Base-by-base conservation (phyloP, 2,329 filamentous ascomycete genomes). In the Apiospora malaysiana region DNA sequence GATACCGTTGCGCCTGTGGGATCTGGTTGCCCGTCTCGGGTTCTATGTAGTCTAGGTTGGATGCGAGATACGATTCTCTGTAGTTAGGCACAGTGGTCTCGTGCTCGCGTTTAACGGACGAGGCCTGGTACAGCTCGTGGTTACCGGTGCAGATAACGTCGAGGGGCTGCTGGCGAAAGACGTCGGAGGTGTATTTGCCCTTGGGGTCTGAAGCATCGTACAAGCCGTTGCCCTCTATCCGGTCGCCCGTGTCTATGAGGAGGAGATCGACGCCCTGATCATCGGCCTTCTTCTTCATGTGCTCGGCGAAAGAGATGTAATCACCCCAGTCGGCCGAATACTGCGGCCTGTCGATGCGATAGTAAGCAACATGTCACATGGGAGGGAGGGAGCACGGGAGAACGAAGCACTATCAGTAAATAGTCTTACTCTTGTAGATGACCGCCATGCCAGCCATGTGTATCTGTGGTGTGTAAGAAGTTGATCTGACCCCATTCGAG, bases 301-400 rank as follows among this genome's bases (percentile, higher is more conserved):
- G 94, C 46, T 92, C 86, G 45, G 94, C 90, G 79, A 99, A 98
- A 8, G 95, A 98, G 77, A 98, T 88, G 82, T 98, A 99, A 83
- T 99, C 96, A 71, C 96, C 96, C 94, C 96, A 98, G 81, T 99
- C 96, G 66, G 94, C 95, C 8, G 94, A 95, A 82, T 97, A 99
- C 72, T 96, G 95, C 2, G 94, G 87, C 83, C 92, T 94, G 27
- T 65, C 1, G 25, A 4, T 10, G 40, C 12, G 42, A 27, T 27
- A 67, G 65, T 45, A 25, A 43, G 40, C 65, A 67, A 27, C 65
- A 45, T 42, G 18, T 46, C 65, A 45, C 40, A 45, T 32, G 40
- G 37, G 2, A 37, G 32, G 32, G 7, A 32, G 18, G 51, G 25
- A 21, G 37, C 37, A 46, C 23, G 46, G 42, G 37, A 27, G 16